These are phyloP conservation scores for Inga laurina DNA, from an alignment of 306 rosid species.

Conservation along the genomic window DNA sequence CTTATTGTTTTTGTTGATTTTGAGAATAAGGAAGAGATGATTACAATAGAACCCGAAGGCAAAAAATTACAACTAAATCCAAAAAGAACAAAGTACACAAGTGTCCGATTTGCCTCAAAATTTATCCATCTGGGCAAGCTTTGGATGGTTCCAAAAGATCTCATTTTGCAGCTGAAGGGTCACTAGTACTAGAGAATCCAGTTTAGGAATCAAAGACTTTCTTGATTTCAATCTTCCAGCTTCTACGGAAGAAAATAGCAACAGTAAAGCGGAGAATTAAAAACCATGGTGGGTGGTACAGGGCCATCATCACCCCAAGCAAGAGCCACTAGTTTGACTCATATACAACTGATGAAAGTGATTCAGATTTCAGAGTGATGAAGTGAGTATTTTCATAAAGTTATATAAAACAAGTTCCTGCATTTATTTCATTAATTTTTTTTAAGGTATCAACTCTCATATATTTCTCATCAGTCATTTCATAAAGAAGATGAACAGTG, in stretches of 20 bases:
- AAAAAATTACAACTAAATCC: neutral
- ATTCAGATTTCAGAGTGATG: slow-evolving; percentile 17
- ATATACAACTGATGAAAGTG: slow-evolving; percentile 37
- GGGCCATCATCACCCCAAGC: slow-evolving; percentile 26
- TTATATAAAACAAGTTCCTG: slow-evolving; percentile 55
- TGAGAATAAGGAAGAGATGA: slow-evolving; percentile 18
- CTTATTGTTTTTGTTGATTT: slow-evolving; percentile 16
- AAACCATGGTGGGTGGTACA: too few relatives aligned
- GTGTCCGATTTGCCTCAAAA: slow-evolving; percentile 76
- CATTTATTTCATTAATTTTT: slow-evolving; percentile 64
- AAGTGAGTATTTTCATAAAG: too few relatives aligned
- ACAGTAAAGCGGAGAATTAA: slow-evolving; percentile 37
- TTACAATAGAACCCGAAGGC: neutral
- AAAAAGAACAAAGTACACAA: slow-evolving; percentile 58
- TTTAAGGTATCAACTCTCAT: too few relatives aligned
- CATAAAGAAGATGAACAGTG: too few relatives aligned
- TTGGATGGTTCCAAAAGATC: slow-evolving; percentile 94
- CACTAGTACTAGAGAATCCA: slow-evolving; percentile 43
- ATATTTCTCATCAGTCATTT: neutral
- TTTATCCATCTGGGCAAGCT: slow-evolving; percentile 78
- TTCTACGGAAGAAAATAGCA: slow-evolving; percentile 53
- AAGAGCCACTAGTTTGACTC: slow-evolving; percentile 47
- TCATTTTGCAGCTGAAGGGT: slow-evolving; percentile 42
- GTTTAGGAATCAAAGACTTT: slow-evolving; percentile 59
- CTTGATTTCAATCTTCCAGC: slow-evolving; percentile 95